These are phyloP conservation scores for Cryptosporidium sp. DNA, from an alignment of 169 alveolate species.

Conservation along the genomic window DNA sequence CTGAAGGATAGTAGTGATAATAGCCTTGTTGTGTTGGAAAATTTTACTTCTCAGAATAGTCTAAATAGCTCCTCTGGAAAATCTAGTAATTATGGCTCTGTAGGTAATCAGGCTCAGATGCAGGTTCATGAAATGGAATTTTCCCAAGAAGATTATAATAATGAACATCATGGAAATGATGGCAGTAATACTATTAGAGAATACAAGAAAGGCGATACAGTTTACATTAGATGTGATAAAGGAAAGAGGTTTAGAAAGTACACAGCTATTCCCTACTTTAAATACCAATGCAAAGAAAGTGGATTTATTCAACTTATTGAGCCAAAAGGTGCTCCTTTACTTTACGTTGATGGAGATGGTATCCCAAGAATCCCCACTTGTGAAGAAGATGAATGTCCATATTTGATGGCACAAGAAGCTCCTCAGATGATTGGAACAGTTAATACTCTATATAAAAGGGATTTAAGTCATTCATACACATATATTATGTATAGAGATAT, in stretches of 20 bases:
- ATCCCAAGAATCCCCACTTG: conserved; percentile 56
- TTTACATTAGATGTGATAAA: conserved; percentile 6
- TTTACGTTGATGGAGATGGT: conserved; percentile 64
- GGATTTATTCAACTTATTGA: conserved; percentile 58
- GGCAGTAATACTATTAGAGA: not conserved
- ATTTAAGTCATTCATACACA: conserved; percentile 36
- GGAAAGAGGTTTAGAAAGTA: conserved; percentile 46
- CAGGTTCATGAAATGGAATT: not conserved
- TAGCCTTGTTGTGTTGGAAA: not conserved
- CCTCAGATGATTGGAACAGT: conserved; percentile 52
- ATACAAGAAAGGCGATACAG: conserved; percentile 32
- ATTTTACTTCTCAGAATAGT: not conserved
- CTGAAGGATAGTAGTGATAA: conserved; percentile 1
- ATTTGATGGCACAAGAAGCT: conserved; percentile 41
- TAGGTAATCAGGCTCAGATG: not conserved
- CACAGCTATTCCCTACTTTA: conserved; percentile 46
- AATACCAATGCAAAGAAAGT: conserved; percentile 59
- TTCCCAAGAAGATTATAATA: not conserved
- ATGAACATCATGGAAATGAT: not conserved
- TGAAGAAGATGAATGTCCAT: conserved; percentile 65
- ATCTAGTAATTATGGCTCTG: not conserved
- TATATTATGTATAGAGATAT: conserved; percentile 62
- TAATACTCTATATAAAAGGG: conserved; percentile 53
- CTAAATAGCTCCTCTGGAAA: not conserved
- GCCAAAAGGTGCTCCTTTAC: conserved; percentile 56